Evolutionary conservation across 441 rosid genomes (phyloP).

Genomic region (Croton setiger): DNA sequence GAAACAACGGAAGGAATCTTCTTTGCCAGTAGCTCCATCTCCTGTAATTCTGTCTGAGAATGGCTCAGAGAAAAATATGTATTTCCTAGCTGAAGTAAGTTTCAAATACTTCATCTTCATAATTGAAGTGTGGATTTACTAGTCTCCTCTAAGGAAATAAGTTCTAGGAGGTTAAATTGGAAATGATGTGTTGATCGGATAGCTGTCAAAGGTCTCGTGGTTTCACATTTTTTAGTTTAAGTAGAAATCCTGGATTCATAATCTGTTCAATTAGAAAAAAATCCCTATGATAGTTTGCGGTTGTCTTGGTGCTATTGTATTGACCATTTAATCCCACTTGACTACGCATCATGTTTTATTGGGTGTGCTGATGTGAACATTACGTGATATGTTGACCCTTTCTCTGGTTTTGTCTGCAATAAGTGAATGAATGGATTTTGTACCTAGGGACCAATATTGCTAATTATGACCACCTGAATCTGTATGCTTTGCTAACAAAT

Average conservation of each 20-base stretch:
- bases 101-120: slow-evolving; percentile 5
- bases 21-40: slow-evolving; percentile 56
- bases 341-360: neutral
- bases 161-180: neutral
- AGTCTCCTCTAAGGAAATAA: slow-evolving; percentile 4
- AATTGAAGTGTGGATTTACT: slow-evolving; percentile 1
- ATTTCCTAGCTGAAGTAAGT: slow-evolving; percentile 89
- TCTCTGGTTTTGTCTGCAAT: neutral
- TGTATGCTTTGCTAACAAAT: neutral
- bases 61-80: slow-evolving; percentile 58
- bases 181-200: neutral
- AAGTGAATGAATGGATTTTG: neutral
- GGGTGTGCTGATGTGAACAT: neutral
- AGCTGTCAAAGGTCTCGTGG: neutral
- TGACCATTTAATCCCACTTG: neutral
- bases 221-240: neutral
- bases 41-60: slow-evolving; percentile 43
- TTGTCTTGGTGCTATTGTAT: neutral
- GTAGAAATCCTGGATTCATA: neutral
- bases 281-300: neutral
- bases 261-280: neutral
- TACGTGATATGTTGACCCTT: neutral
- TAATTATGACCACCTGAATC: neutral
- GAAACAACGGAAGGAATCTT: slow-evolving; percentile 90
- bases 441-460: neutral